Percentiles rank a stretch among this genome's conserved stretches.
Conservation (phyloP, 2,329 filamentous ascomycete species). For the Pseudogymnoascus sp. region DNA sequence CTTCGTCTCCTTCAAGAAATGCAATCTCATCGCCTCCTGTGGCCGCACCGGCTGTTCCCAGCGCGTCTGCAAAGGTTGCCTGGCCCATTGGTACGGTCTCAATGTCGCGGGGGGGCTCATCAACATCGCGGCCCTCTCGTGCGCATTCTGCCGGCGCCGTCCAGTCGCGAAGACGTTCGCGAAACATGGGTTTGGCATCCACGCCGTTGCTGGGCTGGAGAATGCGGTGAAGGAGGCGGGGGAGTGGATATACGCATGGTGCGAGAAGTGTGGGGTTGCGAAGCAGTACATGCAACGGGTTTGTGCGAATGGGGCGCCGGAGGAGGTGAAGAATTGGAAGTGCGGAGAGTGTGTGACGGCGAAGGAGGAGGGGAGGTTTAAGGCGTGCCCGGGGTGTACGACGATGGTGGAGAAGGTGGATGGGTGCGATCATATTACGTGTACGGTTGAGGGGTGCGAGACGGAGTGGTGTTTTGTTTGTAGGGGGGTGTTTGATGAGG, state of each 20-base stretch:
- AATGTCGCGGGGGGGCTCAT: not conserved
- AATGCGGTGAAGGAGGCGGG: not conserved
- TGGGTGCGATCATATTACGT: conserved; percentile 31
- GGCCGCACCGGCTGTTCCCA: not conserved
- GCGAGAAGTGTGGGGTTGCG: conserved; percentile 26
- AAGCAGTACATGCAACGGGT: not conserved
- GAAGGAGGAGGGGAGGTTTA: not conserved
- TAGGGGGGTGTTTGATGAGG: conserved; percentile 24
- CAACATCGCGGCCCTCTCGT: not conserved
- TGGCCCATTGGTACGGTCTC: not conserved
- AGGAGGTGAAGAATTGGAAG: not conserved
- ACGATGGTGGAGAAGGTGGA: not conserved
- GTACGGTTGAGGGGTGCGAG: conserved; percentile 26
- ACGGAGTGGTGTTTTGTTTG: conserved; percentile 38
- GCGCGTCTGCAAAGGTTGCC: not conserved
- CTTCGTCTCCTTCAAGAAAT: not conserved
- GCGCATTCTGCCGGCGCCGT: not conserved
- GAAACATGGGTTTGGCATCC: not conserved
- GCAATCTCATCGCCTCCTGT: not conserved
- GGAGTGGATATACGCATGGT: not conserved
- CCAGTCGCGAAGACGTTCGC: not conserved
- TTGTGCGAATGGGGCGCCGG: not conserved
- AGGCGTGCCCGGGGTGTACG: not conserved
- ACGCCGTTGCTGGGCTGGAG: not conserved
- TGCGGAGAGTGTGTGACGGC: not conserved